Base-by-base conservation (phyloP, 2,329 filamentous ascomycete genomes). In the Cadophora sp. region DNA sequence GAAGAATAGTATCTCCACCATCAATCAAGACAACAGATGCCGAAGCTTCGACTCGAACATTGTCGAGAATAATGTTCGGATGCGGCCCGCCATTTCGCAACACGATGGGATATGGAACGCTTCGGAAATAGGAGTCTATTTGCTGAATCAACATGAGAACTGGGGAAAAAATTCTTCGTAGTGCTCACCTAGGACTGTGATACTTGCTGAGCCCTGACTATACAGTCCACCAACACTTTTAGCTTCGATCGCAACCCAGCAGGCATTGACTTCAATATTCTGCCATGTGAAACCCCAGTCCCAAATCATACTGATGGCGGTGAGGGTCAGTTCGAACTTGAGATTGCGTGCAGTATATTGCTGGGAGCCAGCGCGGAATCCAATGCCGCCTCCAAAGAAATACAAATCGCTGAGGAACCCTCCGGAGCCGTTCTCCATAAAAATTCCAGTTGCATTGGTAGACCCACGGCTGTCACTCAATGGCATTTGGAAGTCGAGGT, bases 301-400 rank as follows among this genome's bases (percentile, higher is more conserved):
- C 86, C 86, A 89, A 4, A 86, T 31, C 31, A 67, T 48, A 11
- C 37, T 24, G n/a, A 70, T 59, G 1, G 61, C 86, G 82, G 72
- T 86, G 78, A 14, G 92, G 31, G 89, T 85, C 61, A 89, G 88
- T 19, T 90, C 92, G 76, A 91, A 93, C 76, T 93, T 91, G 69
- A 88, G 73, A 71, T 89, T 89, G 53, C 86, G 83, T 19, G 84
- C 84, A 14, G 86, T 86, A 74, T 87, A 87, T 73, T 90, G 88
- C 74, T 91, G 87, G 16, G 22, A 50, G 40, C 60, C 60, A 43
- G 2, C 79, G 74, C 86, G 86, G 50, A 83, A 85, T 56, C 88
- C 88, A 66, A 87, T 83, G 12, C 81, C 80, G 50, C 89, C 40
- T 16, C 40, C 40, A 16, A 16, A 16, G 40, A 43, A 43, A 43